Base-by-base conservation (phyloP, 2,329 filamentous ascomycete species). In the Venturia carpophila region DNA sequence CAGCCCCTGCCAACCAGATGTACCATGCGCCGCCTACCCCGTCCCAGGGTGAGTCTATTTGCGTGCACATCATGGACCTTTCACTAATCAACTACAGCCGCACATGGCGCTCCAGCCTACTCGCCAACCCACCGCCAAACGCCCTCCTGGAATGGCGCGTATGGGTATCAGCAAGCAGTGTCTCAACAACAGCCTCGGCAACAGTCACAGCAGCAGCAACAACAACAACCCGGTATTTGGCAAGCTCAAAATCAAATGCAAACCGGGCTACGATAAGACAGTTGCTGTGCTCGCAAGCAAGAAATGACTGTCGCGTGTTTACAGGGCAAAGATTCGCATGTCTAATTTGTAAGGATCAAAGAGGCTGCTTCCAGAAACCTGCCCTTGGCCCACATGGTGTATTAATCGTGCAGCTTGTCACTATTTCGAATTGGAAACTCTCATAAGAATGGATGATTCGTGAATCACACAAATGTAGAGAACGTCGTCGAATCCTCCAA, bases 141-240 rank as follows among this genome's bases (percentile, higher is more conserved):
- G 30, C 52, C 27, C 15, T 37, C 52, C 15, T 58, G 52, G 52
- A 58, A 58, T 24, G 30, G 52, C 19, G 15, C 30, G 15, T 58
- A 58, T 19, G 52, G 52, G n/a, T 58, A 58, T 37, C 52, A 58
- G 30, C 62, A 63, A 37, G 21, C 21, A 55, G 39, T 45, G 45
- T 17, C 41, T 30, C 62, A 63, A 21, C 62, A 63, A 42, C 58
- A 60, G 55, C 45, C 43, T 52, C 27, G 63, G 60, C 47, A 65
- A 21, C 62, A 52, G 62, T 49, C 52, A 43, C 45, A 56, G 58
- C 37, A 66, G 47, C 47, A 65, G 60, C 47, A 67, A 66, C 64
- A 55, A 24, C 66, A 66, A 45, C 41, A 37, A 27, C 37, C 60
- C 7, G 60, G 52, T 34, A 58, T 58, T n/a, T 58, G 52, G 52